Evolutionary conservation across 1,284 basidiomycete genomes (phyloP).

Genomic region (Hymenochaete sp.): DNA sequence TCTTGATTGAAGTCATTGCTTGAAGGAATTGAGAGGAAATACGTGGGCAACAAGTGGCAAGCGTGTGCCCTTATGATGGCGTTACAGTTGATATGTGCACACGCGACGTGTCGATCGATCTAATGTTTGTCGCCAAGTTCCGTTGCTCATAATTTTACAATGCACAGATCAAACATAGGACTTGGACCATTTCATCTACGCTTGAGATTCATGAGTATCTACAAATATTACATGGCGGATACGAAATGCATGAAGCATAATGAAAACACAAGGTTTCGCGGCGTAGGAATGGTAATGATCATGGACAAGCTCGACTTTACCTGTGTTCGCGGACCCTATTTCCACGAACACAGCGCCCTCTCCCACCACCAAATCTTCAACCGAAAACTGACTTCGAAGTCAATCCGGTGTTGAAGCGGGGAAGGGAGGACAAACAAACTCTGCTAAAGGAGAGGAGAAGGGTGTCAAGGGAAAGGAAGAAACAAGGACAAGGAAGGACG

Average conservation of each 20-base stretch:
- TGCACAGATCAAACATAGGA: no score
- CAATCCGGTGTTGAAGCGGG: constrained; percentile 35
- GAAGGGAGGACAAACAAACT: constrained; percentile 38
- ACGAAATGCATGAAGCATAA: not conserved
- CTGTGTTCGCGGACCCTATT: constrained; percentile 10
- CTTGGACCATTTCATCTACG: constrained; percentile 2
- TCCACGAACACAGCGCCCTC: constrained; percentile 53
- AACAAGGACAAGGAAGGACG: constrained; percentile 19
- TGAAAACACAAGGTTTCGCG: constrained; percentile 9
- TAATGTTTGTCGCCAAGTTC: not conserved
- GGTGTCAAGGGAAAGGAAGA: constrained; percentile 20
- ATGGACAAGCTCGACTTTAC: constrained; percentile 4
- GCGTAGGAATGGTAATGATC: constrained; percentile 8
- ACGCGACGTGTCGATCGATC: constrained; percentile 6
- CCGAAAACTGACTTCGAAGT: constrained; percentile 22
- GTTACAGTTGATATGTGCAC: not conserved
- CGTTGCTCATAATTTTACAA: not conserved
- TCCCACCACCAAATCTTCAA: constrained; percentile 55
- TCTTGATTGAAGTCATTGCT: constrained; percentile 76
- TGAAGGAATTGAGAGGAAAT: constrained; percentile 23
- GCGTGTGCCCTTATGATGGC: no score
- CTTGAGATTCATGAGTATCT: constrained; percentile 9
- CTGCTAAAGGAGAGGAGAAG: constrained; percentile 25
- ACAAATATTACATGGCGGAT: not conserved
- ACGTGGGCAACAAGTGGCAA: not conserved